A percentile compares a stretch with the other conserved stretches of the same genome.
These are phyloP conservation scores for Phialophora tarda DNA, from an alignment of 2,329 filamentous ascomycete genomes.

Conservation along the genomic window DNA sequence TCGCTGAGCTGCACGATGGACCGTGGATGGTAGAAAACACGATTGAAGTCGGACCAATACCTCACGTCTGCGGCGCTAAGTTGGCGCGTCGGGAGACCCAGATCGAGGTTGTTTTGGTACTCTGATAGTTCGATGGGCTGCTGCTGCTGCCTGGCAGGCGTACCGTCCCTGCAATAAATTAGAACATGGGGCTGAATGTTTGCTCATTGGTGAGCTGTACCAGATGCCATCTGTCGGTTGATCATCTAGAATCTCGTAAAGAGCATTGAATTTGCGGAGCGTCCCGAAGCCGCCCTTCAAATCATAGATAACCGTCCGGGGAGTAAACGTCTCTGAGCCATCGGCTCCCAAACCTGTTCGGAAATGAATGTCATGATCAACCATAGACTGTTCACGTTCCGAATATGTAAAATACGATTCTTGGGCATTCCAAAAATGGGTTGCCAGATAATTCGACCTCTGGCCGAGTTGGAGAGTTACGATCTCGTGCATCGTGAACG, in stretches of 20 bases:
- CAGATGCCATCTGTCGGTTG: slow-evolving; percentile 51
- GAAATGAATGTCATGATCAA: slow-evolving; percentile 89
- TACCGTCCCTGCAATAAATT: slow-evolving; percentile 31
- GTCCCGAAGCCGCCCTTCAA: slow-evolving; percentile 92
- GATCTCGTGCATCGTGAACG: slow-evolving; percentile 82
- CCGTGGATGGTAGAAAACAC: slow-evolving; percentile 87
- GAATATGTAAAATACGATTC: slow-evolving; percentile 97
- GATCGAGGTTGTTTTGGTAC: slow-evolving; percentile 81
- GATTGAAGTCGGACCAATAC: slow-evolving; percentile 96
- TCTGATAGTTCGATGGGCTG: slow-evolving; percentile 69
- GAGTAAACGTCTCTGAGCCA: slow-evolving; percentile 88
- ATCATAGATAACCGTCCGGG: slow-evolving; percentile 90
- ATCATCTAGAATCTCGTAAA: slow-evolving; percentile 69
- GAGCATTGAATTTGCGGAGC: slow-evolving; percentile 81
- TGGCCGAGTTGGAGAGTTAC: slow-evolving; percentile 92
- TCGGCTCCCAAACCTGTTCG: slow-evolving; percentile 80
- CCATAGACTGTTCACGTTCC: slow-evolving; percentile 65
- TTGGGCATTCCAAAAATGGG: slow-evolving; percentile 98
- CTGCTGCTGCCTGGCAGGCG: slow-evolving; percentile 67
- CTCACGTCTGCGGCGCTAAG: slow-evolving; percentile 75
- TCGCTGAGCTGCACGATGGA: slow-evolving; percentile 87
- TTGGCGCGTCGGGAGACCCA: slow-evolving; percentile 66
- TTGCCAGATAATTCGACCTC: slow-evolving; percentile 88
- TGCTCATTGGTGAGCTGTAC: slow-evolving; percentile 42
- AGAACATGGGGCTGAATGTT: neutral